Base-by-base conservation (phyloP, 2,329 filamentous ascomycete species). In the Exophiala sp. region DNA sequence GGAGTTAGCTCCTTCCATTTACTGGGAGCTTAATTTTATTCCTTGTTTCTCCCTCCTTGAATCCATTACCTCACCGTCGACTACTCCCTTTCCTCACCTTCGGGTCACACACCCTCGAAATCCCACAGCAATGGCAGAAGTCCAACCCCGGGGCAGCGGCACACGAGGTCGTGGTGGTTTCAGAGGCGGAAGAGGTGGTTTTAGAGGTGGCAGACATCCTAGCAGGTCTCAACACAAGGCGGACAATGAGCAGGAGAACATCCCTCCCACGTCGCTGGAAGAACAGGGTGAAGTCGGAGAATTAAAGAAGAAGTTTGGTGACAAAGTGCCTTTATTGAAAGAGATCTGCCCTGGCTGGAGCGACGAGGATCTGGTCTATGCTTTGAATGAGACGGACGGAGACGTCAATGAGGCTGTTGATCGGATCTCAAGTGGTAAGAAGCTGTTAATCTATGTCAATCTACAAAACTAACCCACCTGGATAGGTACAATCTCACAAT, bases 311-410 rank as follows among this genome's bases (percentile, higher is more conserved):
- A 85, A 89, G 72, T 94, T 95, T 70, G 82, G 87, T 67, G 77
- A 78, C 67, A 89, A 92, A 76, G 82, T 96, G 65, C 79, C 79
- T 59, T 84, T 86, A 66, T 85, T 99, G 71, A 91, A 89, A 76
- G 91, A 96, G 72, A 86, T 97, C 77, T 96, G 96, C 77, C 85
- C 89, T 56, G 87, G 91, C 73, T 97, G 92, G 94, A 92, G 91
- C 65, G 89, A 96, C 68, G 89, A 91, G 72, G 92, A 97, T 72
- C 84, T 97, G 61, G 84, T 97, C 61, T 94, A 94, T 71, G 91
- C 91, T 59, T 80, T 99, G 56, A 85, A 95, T 72, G 94, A 99
- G 78, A 74, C 74, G 43, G 70, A 76, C 55, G 75, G 75, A 58
- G 73, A 76, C 60, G 68, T 77, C 35, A 72, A 76, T 60, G 69